These are phyloP conservation scores for Eucalyptus curtisii DNA, from an alignment of 345 rosid genomes.

Conservation along the genomic window DNA sequence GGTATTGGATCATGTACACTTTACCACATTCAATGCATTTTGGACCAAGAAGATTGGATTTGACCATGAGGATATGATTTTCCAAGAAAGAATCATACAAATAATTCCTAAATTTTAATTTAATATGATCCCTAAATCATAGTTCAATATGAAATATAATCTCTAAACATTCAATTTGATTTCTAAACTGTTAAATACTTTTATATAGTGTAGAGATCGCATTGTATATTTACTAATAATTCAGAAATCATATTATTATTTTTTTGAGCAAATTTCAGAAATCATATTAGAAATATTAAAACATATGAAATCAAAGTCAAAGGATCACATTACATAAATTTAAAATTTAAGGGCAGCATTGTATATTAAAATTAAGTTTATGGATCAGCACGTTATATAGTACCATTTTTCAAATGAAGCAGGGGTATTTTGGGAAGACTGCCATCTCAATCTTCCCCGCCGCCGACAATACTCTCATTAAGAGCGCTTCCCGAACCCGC, in stretches of 20 bases:
- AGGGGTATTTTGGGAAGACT: not conserved
- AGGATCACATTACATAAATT: rapidly evolving
- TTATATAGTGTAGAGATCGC: rapidly evolving
- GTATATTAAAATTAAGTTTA: not conserved
- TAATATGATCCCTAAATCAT: not conserved
- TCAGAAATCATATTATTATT: not conserved
- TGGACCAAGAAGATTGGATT: not conserved
- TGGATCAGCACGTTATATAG: rapidly evolving
- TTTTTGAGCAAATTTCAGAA: too few relatives aligned
- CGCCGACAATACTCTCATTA: not conserved
- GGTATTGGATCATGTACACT: not conserved
- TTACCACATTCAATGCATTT: not conserved
- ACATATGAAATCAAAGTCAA: not conserved
- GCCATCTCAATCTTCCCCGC: not conserved
- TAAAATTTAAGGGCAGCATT: not conserved
- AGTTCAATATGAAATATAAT: rapidly evolving
- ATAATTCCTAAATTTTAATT: not conserved
- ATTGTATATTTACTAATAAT: not conserved
- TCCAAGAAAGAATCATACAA: not conserved
- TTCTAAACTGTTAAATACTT: rapidly evolving
- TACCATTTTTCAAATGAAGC: not conserved
- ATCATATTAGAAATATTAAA: not conserved
- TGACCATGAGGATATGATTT: not conserved
- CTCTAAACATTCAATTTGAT: rapidly evolving
- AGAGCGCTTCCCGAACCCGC: not conserved